These are phyloP conservation scores for Colletotrichum nymphaeae DNA, from an alignment of 2,329 filamentous ascomycete genomes.

Conservation along the genomic window DNA sequence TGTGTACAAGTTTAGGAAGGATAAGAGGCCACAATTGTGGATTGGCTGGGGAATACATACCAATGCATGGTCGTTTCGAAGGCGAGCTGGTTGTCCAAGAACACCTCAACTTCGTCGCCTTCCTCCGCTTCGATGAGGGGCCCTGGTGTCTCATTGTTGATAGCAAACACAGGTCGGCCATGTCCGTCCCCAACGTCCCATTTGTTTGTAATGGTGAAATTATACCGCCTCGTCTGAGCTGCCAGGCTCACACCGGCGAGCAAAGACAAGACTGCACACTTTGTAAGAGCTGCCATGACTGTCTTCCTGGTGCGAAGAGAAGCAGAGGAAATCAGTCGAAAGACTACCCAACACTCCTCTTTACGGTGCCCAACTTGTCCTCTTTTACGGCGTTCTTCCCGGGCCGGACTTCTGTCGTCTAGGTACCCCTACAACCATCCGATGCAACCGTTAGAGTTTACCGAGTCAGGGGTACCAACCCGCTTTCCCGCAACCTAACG, in stretches of 20 bases:
- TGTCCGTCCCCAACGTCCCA: slow-evolving; percentile 24
- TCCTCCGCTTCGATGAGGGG: slow-evolving; percentile 31
- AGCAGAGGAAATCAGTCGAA: background rate
- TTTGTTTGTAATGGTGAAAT: slow-evolving; percentile 29
- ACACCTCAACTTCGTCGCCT: slow-evolving; percentile 29
- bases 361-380: background rate
- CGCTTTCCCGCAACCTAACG: background rate
- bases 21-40: background rate
- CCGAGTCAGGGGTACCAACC: slow-evolving; percentile 6
- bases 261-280: background rate
- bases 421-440: background rate
- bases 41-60: background rate
- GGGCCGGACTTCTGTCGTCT: background rate
- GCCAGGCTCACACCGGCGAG: slow-evolving; percentile 18
- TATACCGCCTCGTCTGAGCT: slow-evolving; percentile 25
- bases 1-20: background rate
- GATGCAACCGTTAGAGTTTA: slow-evolving; percentile 12
- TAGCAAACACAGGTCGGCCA: slow-evolving; percentile 26
- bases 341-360: background rate
- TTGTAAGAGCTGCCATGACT: slow-evolving; percentile 9
- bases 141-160: slow-evolving; percentile 27
- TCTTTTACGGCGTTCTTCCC: background rate
- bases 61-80: slow-evolving; percentile 33
- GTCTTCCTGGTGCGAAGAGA: background rate
- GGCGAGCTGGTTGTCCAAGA: slow-evolving; percentile 27